Percentiles rank a stretch among this genome's conserved stretches.
phyloP scores from a whole-genome alignment of 2,329 filamentous ascomycete genomes.

The Reticulascus tulasneorum region DNA sequence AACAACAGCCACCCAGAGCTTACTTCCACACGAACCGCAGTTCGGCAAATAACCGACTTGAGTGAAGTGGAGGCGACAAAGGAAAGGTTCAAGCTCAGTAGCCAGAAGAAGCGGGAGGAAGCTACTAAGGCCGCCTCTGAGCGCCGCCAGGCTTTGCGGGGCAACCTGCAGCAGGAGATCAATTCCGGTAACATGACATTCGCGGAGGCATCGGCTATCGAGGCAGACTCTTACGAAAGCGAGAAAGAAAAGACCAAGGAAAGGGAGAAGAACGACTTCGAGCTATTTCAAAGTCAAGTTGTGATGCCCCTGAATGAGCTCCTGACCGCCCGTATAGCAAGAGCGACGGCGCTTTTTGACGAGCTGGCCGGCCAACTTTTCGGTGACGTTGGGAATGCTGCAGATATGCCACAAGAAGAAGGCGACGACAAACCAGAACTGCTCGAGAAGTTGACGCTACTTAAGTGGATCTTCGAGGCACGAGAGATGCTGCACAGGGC shows the following conservation, averaged over 20 bases:
- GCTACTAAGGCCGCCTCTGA: constrained; percentile 45
- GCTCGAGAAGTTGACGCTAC: constrained; percentile 85
- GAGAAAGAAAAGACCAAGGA: constrained; percentile 69
- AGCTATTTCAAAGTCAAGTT: constrained; percentile 76
- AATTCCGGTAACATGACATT: constrained; percentile 75
- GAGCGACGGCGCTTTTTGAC: constrained; percentile 73
- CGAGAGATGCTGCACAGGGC: constrained; percentile 84
- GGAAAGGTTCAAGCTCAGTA: constrained; percentile 53
- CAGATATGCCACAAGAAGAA: constrained; percentile 88
- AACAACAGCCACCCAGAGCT: constrained; percentile 94
- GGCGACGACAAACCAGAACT: constrained; percentile 93
- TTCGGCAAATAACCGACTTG: constrained; percentile 71
- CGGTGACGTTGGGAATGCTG: constrained; percentile 57
- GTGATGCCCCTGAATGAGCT: constrained; percentile 81
- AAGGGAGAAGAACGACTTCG: constrained; percentile 75
- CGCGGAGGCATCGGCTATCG: constrained; percentile 75
- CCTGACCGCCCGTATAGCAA: constrained; percentile 69
- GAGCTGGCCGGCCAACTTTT: constrained; percentile 70
- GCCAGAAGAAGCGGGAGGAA: constrained; percentile 55
- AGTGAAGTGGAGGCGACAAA: constrained; percentile 68
- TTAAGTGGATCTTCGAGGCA: constrained; percentile 96
- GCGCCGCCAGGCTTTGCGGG: constrained; percentile 61
- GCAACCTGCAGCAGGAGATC: constrained; percentile 76
- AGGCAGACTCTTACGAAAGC: constrained; percentile 67
- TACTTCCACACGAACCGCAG: constrained; percentile 67